phyloP scores from a whole-genome alignment of 305 asterid genomes.

The Fraxinus xanthoxyloides region DNA sequence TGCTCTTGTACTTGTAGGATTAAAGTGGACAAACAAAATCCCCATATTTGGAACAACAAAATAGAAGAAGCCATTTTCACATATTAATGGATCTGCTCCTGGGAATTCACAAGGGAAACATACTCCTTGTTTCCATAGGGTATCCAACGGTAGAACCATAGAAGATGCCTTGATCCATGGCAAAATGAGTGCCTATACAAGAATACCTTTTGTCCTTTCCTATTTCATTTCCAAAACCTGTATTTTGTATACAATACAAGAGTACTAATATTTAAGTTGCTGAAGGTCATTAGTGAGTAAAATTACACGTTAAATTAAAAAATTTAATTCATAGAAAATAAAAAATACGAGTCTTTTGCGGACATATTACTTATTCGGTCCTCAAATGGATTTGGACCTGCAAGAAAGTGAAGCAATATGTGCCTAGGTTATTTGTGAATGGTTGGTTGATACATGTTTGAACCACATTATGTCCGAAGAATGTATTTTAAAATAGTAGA shows the following conservation, averaged over 20 bases:
- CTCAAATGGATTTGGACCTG: background rate
- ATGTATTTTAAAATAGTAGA: no score
- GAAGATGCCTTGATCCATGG: background rate
- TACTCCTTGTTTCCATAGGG: background rate
- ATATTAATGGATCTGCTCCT: background rate
- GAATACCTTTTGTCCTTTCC: background rate
- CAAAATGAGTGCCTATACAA: background rate
- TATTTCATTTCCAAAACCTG: background rate
- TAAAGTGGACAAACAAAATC: background rate
- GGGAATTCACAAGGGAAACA: background rate
- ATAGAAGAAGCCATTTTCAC: background rate
- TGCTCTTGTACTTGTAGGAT: background rate
- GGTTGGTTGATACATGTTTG: background rate
- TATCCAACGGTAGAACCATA: background rate
- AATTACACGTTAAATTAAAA: background rate
- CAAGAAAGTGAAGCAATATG: background rate
- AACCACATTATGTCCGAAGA: no score
- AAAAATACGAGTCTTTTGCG: background rate
- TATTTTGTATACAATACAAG: background rate
- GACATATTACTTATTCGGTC: background rate
- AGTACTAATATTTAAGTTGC: background rate
- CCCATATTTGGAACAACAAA: background rate
- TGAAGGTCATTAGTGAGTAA: background rate
- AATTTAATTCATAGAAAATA: background rate
- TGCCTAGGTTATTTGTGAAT: background rate